These are phyloP conservation scores for Solanum appendiculatum DNA, from an alignment of 257 asterid genomes.

Conservation along the genomic window DNA sequence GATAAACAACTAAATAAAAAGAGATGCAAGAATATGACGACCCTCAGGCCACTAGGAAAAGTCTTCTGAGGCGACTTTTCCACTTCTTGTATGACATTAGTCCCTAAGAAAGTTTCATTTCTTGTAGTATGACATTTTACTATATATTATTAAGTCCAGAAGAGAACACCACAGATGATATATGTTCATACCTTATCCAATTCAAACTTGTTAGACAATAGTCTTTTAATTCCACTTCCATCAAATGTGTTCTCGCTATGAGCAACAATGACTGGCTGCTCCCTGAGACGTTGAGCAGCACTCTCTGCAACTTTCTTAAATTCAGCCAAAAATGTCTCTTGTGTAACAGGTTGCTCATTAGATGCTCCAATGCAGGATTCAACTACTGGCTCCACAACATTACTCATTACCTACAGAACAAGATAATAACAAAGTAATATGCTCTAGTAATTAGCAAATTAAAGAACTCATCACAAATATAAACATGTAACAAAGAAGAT, in stretches of 20 bases:
- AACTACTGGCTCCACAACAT: constrained; percentile 61
- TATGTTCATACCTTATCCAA: constrained; percentile 51
- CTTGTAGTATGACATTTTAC: background rate
- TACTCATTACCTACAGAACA: constrained; percentile 47
- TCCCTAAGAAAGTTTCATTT: background rate
- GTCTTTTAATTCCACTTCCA: constrained; percentile 71
- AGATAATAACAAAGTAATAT: background rate
- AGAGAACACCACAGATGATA: background rate
- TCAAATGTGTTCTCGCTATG: constrained; percentile 78
- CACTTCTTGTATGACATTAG: background rate
- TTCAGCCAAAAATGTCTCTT: constrained; percentile 48
- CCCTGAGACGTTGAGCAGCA: constrained; percentile 53
- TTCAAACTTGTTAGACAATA: constrained; percentile 71
- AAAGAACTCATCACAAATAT: background rate
- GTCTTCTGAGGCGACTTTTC: background rate
- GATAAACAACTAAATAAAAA: background rate
- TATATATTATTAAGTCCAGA: background rate
- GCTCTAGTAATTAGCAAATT: background rate
- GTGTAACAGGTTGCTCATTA: constrained; percentile 49
- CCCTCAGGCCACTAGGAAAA: background rate
- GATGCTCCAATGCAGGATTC: constrained; percentile 29
- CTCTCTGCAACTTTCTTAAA: constrained; percentile 46
- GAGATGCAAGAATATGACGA: background rate
- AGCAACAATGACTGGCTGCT: constrained; percentile 87
- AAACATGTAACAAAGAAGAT: background rate